Conservation (phyloP, 2,329 filamentous ascomycete genomes). For the Lachnellula occidentalis region DNA sequence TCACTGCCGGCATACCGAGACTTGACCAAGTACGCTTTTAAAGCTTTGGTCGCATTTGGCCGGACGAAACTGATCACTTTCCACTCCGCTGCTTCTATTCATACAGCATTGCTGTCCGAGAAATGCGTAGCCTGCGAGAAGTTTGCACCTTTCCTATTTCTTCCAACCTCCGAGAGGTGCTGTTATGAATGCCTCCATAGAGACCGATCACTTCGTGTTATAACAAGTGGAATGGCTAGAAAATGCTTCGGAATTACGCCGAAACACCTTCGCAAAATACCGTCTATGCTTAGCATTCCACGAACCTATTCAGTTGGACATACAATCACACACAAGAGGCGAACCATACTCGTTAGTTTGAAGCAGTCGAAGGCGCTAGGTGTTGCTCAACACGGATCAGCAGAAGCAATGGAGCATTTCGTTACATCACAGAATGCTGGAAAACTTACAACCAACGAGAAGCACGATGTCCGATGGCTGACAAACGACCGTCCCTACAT, state of each 20-base stretch:
- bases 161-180: conserved; percentile 1
- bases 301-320: conserved; percentile 1
- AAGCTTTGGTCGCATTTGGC: not conserved
- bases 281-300: conserved; percentile 1
- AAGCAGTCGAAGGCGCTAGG: conserved; percentile 1
- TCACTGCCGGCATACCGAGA: not conserved
- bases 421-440: not conserved
- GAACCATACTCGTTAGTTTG: conserved; percentile 1
- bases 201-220: conserved; percentile 1
- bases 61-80: not conserved
- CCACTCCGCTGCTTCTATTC: conserved; percentile 1
- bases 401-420: not conserved
- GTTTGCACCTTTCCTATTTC: conserved; percentile 2
- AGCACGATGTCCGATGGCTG: not conserved
- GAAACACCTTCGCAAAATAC: not conserved
- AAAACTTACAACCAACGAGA: not conserved
- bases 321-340: not conserved
- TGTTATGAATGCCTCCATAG: conserved; percentile 2
- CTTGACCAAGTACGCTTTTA: conserved; percentile 1
- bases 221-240: not conserved
- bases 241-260: conserved; percentile 1
- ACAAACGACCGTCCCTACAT: not conserved
- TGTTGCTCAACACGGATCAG: not conserved
- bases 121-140: conserved; percentile 2
- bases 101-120: not conserved